A percentile compares a stretch with the other conserved stretches of the same genome.
Evolutionary conservation across 2,329 filamentous ascomycete genomes (phyloP).

Genomic region (Apiospora phragmitis): DNA sequence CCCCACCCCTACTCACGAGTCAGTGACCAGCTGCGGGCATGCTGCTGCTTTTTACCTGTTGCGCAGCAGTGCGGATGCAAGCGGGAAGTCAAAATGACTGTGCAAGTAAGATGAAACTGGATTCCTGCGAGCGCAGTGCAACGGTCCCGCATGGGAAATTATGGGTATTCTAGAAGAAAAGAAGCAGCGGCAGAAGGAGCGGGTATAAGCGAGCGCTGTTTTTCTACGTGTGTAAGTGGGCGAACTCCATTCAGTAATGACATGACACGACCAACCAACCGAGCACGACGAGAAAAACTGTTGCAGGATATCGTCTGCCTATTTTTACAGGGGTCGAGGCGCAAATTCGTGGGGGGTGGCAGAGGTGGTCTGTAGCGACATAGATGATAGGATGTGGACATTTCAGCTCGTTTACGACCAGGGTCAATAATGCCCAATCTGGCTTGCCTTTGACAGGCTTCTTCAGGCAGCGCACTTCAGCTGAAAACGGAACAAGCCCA

Average conservation of each 20-base stretch:
- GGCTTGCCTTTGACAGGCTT: background rate
- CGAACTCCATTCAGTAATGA: background rate
- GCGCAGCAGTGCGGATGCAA: background rate
- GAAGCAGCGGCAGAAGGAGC: background rate
- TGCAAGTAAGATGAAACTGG: background rate
- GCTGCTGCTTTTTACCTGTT: background rate
- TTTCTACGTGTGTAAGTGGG: background rate
- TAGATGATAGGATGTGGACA: background rate
- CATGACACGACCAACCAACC: background rate
- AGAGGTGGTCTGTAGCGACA: background rate
- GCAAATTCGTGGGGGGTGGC: background rate
- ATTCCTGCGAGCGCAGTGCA: background rate
- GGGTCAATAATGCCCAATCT: background rate
- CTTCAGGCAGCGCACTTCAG: background rate
- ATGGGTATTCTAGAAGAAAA: background rate
- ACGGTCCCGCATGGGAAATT: background rate
- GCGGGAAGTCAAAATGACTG: background rate
- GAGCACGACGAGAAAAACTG: background rate
- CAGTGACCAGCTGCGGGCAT: background rate
- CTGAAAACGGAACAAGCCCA: background rate
- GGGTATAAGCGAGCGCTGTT: background rate
- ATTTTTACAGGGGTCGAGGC: background rate
- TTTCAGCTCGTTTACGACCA: background rate
- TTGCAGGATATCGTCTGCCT: background rate
- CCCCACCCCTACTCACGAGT: background rate